phyloP scores from a whole-genome alignment of 768 basidiomycete species.

The Pleurotus eryngii region DNA sequence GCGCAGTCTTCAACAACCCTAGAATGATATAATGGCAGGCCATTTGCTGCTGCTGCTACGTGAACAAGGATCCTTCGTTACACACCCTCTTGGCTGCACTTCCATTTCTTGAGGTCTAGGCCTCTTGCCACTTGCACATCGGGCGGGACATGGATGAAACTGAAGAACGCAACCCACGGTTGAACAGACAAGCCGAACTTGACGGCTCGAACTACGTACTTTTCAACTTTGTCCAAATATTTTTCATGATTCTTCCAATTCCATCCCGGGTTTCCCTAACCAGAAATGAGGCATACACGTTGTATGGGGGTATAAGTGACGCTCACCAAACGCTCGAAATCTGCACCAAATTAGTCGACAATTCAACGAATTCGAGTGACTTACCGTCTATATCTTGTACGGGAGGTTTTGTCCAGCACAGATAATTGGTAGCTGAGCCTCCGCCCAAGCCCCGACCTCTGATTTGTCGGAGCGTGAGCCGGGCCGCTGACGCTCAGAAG shows the following conservation, averaged over 20 bases:
- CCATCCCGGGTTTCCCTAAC: constrained; percentile 10
- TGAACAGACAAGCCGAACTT: no score
- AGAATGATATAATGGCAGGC: background rate
- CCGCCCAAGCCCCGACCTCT: constrained; percentile 22
- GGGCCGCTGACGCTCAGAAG: background rate
- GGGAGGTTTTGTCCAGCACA: constrained; percentile 13
- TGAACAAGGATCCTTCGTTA: background rate
- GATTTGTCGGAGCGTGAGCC: no score
- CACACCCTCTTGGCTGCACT: background rate
- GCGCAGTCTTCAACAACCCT: background rate
- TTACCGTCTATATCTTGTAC: constrained; percentile 15
- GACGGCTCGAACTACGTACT: background rate
- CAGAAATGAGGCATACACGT: background rate
- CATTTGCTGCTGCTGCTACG: no score
- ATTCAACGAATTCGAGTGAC: background rate
- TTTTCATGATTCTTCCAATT: constrained; percentile 8
- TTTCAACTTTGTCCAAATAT: constrained; percentile 11
- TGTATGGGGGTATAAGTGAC: background rate
- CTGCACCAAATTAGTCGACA: background rate
- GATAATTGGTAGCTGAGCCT: constrained; percentile 16
- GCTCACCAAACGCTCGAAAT: constrained; percentile 11
- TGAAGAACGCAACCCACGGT: background rate
- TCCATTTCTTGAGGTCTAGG: background rate
- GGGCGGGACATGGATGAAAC: background rate
- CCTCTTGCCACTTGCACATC: background rate